phyloP scores from a whole-genome alignment of 495 filamentous ascomycete species.

The Podospora pseudoanserina region DNA sequence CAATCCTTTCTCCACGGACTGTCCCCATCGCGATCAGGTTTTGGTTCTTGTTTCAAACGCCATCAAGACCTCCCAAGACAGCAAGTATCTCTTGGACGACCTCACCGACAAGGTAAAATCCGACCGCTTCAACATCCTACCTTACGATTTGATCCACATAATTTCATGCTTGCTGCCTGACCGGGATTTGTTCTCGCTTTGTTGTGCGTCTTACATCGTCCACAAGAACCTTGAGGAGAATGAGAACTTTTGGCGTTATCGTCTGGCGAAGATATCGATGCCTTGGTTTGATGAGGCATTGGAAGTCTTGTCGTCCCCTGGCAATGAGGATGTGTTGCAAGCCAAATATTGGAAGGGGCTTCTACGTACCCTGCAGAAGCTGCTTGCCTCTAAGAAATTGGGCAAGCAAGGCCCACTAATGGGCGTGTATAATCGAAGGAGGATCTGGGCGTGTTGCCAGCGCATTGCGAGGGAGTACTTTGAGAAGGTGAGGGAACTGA shows the following conservation, averaged over 20 bases:
- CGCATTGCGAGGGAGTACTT: slow-evolving; percentile 4
- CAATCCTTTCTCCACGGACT: neutral
- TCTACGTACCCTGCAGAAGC: neutral
- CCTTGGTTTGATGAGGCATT: slow-evolving; percentile 5
- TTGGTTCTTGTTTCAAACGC: no score
- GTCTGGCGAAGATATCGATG: slow-evolving; percentile 5
- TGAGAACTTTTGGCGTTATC: slow-evolving; percentile 7
- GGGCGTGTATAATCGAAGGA: slow-evolving; percentile 2
- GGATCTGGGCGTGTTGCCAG: slow-evolving; percentile 6
- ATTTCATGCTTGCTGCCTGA: neutral
- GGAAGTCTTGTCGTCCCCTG: neutral
- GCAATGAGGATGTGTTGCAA: neutral
- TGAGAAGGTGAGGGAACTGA: neutral
- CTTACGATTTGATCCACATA: slow-evolving; percentile 1
- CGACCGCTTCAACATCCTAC: neutral
- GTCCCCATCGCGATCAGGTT: neutral
- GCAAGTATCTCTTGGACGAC: neutral
- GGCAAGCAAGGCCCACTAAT: neutral
- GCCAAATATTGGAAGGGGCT: neutral
- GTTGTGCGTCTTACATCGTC: neutral
- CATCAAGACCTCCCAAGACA: neutral
- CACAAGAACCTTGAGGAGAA: neutral
- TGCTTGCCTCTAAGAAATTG: neutral
- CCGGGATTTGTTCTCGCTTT: neutral
- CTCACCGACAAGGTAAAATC: neutral